Base-by-base conservation (phyloP, 768 basidiomycete genomes). In the Rhodotorula graminis region DNA sequence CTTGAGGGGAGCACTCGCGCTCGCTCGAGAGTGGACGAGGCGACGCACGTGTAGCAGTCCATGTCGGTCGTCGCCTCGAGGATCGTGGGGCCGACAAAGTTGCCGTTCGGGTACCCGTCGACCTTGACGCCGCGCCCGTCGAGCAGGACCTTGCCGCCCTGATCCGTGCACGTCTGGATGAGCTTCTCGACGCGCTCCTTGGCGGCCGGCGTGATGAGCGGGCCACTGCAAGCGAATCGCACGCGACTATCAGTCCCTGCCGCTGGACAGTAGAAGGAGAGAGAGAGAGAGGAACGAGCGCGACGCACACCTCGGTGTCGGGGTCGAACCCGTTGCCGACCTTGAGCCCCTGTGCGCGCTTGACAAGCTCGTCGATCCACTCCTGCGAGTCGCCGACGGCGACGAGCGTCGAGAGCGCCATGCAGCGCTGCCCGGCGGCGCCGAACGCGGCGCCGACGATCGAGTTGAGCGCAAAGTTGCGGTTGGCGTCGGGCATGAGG, bases 361-460 rank as follows among this genome's bases (percentile, higher is more conserved):
- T 88, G 60, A 92, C 83, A 42, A 99, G 84, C 69, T 92, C 93
- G 2, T 91, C 89, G 25, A 97, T 83, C 93, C 93, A 97, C 18
- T 86, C 83, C 85, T 53, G 87, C 44, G 83, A 84, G 56, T 87
- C 84, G 47, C 95, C 95, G 46, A 99, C 91, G 63, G 95, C 85
- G 42, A 96, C 80, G 18, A 82, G 90, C 46, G 94, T 92, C 21
- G 93, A 95, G 56, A 95, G 83, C 21, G 93, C 94, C 94, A 96
- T 97, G 83, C 94, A 98, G 69, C 96, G 87, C 81, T 98, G 95
- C 21, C 95, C 95, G 44, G 95, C 95, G 75, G 95, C 95, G 47
- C 95, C 95, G 53, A 96, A 88, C 37, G 95, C 92, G 44, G 94
- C 93, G 82, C 97, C 97, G 81, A 93, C 91, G 44, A 96, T 90